Conservation (phyloP, 2,329 filamentous ascomycete genomes). For the Arthrocladium fulminans region DNA sequence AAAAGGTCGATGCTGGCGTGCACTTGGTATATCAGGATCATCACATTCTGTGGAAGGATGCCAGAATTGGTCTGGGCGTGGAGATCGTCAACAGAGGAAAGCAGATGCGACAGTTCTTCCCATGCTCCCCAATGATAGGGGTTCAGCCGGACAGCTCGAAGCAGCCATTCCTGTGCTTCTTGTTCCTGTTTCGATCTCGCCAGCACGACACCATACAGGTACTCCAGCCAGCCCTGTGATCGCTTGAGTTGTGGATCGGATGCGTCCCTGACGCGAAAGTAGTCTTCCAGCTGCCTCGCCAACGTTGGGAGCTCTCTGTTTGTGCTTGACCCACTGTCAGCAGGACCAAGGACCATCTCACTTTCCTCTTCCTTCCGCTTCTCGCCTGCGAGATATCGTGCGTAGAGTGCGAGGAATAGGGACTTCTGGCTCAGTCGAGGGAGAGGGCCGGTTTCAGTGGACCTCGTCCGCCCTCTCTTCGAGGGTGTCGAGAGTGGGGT, state of each 20-base stretch:
- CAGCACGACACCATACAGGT: slow-evolving; percentile 74
- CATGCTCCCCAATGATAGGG: slow-evolving; percentile 97
- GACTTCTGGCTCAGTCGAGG: slow-evolving; percentile 73
- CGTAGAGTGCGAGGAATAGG: slow-evolving; percentile 83
- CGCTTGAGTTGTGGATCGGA: slow-evolving; percentile 18
- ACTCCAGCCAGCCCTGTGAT: slow-evolving; percentile 80
- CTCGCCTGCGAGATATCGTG: slow-evolving; percentile 86
- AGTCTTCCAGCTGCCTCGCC: slow-evolving; percentile 65
- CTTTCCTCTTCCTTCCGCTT: slow-evolving; percentile 94
- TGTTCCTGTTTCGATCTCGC: slow-evolving; percentile 84
- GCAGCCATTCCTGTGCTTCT: slow-evolving; percentile 74
- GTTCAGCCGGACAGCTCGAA: slow-evolving; percentile 78
- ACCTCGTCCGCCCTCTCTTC: slow-evolving; percentile 55
- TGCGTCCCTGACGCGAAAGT: slow-evolving; percentile 58
- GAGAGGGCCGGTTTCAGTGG: slow-evolving; percentile 32
- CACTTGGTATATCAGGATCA: slow-evolving; percentile 89
- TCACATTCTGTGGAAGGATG: slow-evolving; percentile 72
- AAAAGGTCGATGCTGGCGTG: slow-evolving; percentile 87
- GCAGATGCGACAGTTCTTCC: slow-evolving; percentile 78
- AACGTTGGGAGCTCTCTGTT: slow-evolving; percentile 79
- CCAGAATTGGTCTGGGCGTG: slow-evolving; percentile 36
- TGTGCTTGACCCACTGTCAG: slow-evolving; percentile 71
- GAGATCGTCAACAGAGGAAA: slow-evolving; percentile 69
- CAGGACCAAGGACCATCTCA: slow-evolving; percentile 92
- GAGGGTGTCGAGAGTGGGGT: slow-evolving; percentile 35